These are phyloP conservation scores for Lachancea meyersii DNA, from an alignment of 805 yeast genomes.

Conservation along the genomic window DNA sequence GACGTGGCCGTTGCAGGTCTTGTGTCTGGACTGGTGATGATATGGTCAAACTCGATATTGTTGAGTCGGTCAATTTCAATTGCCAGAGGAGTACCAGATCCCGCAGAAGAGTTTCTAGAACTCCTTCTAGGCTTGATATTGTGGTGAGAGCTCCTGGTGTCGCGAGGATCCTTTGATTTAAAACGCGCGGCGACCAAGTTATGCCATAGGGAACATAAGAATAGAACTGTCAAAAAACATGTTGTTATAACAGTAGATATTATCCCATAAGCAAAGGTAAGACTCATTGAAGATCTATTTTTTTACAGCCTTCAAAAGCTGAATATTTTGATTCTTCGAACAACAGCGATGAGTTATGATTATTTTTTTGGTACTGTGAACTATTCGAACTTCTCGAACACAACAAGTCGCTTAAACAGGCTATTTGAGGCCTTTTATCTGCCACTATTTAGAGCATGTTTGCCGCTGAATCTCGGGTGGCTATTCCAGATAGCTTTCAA, in stretches of 20 bases:
- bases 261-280: conserved; percentile 1
- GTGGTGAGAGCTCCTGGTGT: conserved; percentile 25
- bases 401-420: no score
- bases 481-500: conserved; percentile 8
- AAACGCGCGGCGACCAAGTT: conserved; percentile 25
- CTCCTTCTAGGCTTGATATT: conserved; percentile 12
- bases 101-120: conserved; percentile 13
- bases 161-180: conserved; percentile 24
- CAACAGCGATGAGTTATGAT: no score
- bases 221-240: conserved; percentile 23
- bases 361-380: no score
- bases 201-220: conserved; percentile 29
- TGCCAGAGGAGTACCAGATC: conserved; percentile 19
- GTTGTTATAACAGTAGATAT: conserved; percentile 17
- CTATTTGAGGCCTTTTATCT: no score
- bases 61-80: conserved; percentile 16
- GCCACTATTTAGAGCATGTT: no score
- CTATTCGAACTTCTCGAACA: no score
- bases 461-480: conserved; percentile 8
- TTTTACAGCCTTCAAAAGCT: not conserved
- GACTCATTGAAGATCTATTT: not conserved
- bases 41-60: conserved; percentile 29
- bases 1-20: conserved; percentile 10
- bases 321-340: no score
- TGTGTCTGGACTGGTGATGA: conserved; percentile 19